Base-by-base conservation (phyloP, 106 monocot species). In the Hemerocallis citrina region DNA sequence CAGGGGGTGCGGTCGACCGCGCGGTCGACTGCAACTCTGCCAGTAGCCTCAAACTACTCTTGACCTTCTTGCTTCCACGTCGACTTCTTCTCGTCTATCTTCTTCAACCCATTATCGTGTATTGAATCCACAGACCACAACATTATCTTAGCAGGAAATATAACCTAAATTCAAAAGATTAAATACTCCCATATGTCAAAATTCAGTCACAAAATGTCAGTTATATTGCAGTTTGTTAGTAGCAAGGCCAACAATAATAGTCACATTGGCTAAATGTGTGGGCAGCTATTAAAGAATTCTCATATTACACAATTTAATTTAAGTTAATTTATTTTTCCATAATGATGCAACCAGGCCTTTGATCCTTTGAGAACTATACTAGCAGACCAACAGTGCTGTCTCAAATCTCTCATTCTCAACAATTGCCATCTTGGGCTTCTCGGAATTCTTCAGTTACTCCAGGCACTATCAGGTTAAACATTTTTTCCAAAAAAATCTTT, bases 391-490 rank as follows among this genome's bases (percentile, higher is more conserved):
- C 71, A 63, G 33, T 83, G 89, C 62, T 67, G 76, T 66, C 48
- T 95, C 40, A 86, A 52, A 68, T 71, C 67, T 66, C 81, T 90
- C 17, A 68, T 74, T 30, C 83, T 90, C 8, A 58, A 74, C 46
- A 83, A 67, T 10, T 89, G 95, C 60, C 69, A 70, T n/a, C 83
- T 90, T 42, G 89, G 89, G 15, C 34, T 89, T 3, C 9, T 56
- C 29, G 95, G 95, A 62, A 70, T 90, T 23, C 36, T 84, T 61
- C 55, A 60, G 40, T 74, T 90, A 61, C 14, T 90, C 41, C 59
- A 69, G 65, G 80, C 83, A 34, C 24, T 86, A 24, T 46, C 83
- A 83, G 95, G 95, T 95, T 14, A 37, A 66, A 63, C 27, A 36
- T 13, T 62, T 34, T 43, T 56, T 33, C 52, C 10, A n/a, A 23